Base-by-base conservation (phyloP, 495 filamentous ascomycete species). In the Podospora pseudopauciseta region DNA sequence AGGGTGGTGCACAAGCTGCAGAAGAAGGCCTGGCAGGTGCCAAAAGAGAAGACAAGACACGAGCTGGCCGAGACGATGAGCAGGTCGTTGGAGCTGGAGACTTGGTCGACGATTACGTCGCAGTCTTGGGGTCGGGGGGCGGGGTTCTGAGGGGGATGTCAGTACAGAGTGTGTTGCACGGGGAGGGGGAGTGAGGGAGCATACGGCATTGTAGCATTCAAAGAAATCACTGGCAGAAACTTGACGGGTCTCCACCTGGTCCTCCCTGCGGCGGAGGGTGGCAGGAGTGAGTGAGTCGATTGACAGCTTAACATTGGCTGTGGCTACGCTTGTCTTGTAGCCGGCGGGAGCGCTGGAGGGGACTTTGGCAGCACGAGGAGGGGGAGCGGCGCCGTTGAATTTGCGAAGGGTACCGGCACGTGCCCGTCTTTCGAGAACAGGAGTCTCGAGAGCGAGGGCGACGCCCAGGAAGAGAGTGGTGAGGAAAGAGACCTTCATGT, bases 21-120 rank as follows among this genome's bases (percentile, higher is more conserved):
- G 74, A 82, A 82, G 70, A 81, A 81, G 61, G 71, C 80, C 72
- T 77, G 75, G 67, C 80, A 82, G 19, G 78, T 79, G 39, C 68
- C 28, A 62, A 66, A 79, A 23, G 76, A 67, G 67, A 80, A 82
- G 39, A 75, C 62, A 2, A 81, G 73, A 68, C 80, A 82, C 18
- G 79, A 71, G 67, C 74, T 78, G 57, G 75, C 63, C 19, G 78
- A 67, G n/a, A 82, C 68, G 28, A 78, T 71, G 55, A 80, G 68
- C 15, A 75, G 65, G 39, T 76, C 73, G 58, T 74, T 69, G 19
- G 79, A 72, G 3, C 68, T 71, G 15, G 74, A 61, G 5, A 82
- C 75, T 26, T 80, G 71, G 66, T 69, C 68, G 68, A 78, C 73
- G 32, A 81, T 70, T 16, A 64, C 68, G 26, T 74, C 71, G 74